These are phyloP conservation scores for Aspergillus sclerotioniger DNA, from an alignment of 495 filamentous ascomycete genomes.

Conservation along the genomic window DNA sequence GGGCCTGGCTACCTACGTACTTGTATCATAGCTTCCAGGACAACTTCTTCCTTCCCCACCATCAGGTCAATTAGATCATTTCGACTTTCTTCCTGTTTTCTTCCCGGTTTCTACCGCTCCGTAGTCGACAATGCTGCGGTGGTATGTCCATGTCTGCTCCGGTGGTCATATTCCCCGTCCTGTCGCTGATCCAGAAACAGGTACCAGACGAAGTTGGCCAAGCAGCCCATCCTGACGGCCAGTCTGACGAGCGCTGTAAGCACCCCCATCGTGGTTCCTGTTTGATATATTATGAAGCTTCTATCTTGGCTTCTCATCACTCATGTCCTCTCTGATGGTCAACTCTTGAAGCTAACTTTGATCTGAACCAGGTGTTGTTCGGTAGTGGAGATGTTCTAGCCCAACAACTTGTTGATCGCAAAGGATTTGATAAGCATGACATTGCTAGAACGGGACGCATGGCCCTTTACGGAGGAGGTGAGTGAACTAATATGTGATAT, in stretches of 20 bases:
- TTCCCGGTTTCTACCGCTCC: background rate
- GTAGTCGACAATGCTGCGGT: slow-evolving; percentile 41
- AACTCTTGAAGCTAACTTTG: background rate
- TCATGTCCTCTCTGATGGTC: background rate
- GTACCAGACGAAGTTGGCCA: slow-evolving; percentile 83
- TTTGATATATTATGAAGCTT: background rate
- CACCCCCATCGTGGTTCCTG: slow-evolving; percentile 6
- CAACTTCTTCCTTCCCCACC: background rate
- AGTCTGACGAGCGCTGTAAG: slow-evolving; percentile 75
- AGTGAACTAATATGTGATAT: slow-evolving; percentile 13
- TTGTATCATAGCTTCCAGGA: slow-evolving; percentile 8
- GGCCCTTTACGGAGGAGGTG: slow-evolving; percentile 89
- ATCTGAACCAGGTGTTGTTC: slow-evolving; percentile 67
- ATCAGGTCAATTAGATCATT: slow-evolving; percentile 2
- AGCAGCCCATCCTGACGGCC: slow-evolving; percentile 82
- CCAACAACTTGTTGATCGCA: slow-evolving; percentile 89
- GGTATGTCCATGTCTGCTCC: slow-evolving; percentile 24
- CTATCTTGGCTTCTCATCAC: background rate
- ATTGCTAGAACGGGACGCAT: slow-evolving; percentile 79
- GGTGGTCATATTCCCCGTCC: slow-evolving; percentile 2
- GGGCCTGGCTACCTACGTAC: slow-evolving; percentile 10
- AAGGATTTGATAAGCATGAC: slow-evolving; percentile 77
- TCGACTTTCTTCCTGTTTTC: slow-evolving; percentile 1
- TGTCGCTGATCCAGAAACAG: slow-evolving; percentile 52
- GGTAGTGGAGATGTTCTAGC: slow-evolving; percentile 86